These are phyloP conservation scores for Pleurotus salmoneostramineus DNA, from an alignment of 768 basidiomycete species.

Conservation along the genomic window DNA sequence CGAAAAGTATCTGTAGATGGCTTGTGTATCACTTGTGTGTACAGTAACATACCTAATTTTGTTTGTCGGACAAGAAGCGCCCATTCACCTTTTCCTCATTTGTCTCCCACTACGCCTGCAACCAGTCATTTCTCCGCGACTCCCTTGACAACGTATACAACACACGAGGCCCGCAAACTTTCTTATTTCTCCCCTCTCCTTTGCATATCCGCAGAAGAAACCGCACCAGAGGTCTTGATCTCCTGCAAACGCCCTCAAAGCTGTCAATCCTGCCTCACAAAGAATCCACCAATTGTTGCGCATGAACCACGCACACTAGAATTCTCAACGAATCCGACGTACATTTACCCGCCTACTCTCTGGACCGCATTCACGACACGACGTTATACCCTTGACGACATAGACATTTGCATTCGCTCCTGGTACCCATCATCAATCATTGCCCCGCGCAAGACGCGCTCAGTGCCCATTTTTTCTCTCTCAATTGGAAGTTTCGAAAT, in stretches of 20 bases:
- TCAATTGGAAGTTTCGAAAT: not conserved
- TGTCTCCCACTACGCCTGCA: not conserved
- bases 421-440: not conserved
- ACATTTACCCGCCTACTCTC: not conserved
- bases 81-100: not conserved
- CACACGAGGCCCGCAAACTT: not conserved
- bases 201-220: not conserved
- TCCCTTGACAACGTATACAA: not conserved
- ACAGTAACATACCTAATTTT: too few relatives aligned
- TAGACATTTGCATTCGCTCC: not conserved
- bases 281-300: not conserved
- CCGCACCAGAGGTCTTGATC: too few relatives aligned
- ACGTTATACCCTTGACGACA: not conserved
- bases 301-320: constrained; percentile 1
- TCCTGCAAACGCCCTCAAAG: not conserved
- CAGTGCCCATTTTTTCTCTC: not conserved
- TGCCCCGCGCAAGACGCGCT: not conserved
- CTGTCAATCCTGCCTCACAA: not conserved
- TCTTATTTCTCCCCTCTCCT: not conserved
- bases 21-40: not conserved
- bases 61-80: not conserved
- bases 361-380: not conserved
- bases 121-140: not conserved
- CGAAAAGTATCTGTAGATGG: too few relatives aligned
- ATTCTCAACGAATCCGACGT: not conserved